Base-by-base conservation (phyloP, 768 basidiomycete genomes). In the Pleurotus giganteus region DNA sequence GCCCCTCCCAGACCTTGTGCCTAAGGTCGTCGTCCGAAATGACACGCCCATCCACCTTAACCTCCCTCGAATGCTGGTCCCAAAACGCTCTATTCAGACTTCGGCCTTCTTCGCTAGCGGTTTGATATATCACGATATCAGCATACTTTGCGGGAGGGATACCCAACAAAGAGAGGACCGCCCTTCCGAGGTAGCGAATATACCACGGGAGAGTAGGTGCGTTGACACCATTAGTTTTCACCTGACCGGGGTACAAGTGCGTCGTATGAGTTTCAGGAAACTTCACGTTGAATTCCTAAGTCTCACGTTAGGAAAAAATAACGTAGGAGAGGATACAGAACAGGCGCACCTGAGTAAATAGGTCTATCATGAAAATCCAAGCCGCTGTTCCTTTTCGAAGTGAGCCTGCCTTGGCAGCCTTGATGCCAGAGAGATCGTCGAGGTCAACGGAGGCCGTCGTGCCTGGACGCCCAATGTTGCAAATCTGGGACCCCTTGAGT, bases 1-100 rank as follows among this genome's bases (percentile, higher is more conserved):
- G 58, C 58, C 17, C 34, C 12, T 51, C 49, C 49, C 49, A 51
- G 21, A 51, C 34, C 34, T 15, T 24, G n/a, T 51, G 32, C 49
- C 34, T 51, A n/a, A 51, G 34, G 21, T 51, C 31, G 5, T 29
- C 8, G 23, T 51, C 49, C 8, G 49, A 51, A 2, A 19, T 11
- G 3, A 51, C 34, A 26, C 49, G 49, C 26, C 37, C 19, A 37
- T 51, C 49, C 3, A 51, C 49, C 31, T 21, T 39, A 11, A 51
- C 49, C 23, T 37, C 49, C 23, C n/a, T 34, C 8, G 31, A 34
- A 21, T 51, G 37, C 32, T 51, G 49, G n/a, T 51, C 49, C 49
- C 49, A 51, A n/a, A 51, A 51, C 4, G 49, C 23, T 17, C 49
- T 17, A 12, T 34, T 34, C 21, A 36, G 19, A 12, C 17, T 13